A percentile compares a stretch with the other conserved stretches of the same genome.
phyloP scores from a whole-genome alignment of 495 filamentous ascomycete genomes.

The Friedmanniomyces endolithicus region DNA sequence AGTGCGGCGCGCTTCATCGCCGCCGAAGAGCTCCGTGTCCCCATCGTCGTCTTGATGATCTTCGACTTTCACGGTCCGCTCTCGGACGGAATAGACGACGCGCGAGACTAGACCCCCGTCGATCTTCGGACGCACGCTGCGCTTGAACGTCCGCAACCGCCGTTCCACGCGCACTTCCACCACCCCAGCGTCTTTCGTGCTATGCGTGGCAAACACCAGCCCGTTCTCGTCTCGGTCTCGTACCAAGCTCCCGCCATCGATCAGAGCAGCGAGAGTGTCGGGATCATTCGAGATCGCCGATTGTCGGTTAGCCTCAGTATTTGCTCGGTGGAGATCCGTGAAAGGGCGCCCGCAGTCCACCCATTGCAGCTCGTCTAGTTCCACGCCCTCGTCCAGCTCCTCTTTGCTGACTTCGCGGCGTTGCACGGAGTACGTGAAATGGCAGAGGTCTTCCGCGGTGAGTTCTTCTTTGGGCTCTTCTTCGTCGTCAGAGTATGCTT shows the following conservation, averaged over 20 bases:
- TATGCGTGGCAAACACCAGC: neutral
- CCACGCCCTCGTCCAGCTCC: constrained; percentile 3
- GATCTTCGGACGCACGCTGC: neutral
- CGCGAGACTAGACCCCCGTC: neutral
- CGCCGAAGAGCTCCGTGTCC: neutral
- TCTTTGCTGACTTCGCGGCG: constrained; percentile 3
- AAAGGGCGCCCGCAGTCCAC: neutral
- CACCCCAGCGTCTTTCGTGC: neutral
- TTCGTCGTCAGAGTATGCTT: neutral
- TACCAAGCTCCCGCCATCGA: neutral
- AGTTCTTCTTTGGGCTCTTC: neutral
- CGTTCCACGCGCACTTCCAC: neutral
- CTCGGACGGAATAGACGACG: neutral
- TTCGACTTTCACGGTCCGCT: neutral
- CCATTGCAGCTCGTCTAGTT: neutral
- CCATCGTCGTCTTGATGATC: neutral
- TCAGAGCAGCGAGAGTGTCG: neutral
- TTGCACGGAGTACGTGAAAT: constrained; percentile 7
- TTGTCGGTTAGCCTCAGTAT: neutral
- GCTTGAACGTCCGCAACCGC: neutral
- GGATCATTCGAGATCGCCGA: neutral
- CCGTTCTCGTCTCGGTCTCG: neutral
- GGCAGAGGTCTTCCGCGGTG: neutral
- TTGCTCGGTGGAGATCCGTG: neutral
- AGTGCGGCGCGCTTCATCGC: neutral